phyloP scores from a whole-genome alignment of 139 green algal genomes.

The Yamagishiella unicocca region DNA sequence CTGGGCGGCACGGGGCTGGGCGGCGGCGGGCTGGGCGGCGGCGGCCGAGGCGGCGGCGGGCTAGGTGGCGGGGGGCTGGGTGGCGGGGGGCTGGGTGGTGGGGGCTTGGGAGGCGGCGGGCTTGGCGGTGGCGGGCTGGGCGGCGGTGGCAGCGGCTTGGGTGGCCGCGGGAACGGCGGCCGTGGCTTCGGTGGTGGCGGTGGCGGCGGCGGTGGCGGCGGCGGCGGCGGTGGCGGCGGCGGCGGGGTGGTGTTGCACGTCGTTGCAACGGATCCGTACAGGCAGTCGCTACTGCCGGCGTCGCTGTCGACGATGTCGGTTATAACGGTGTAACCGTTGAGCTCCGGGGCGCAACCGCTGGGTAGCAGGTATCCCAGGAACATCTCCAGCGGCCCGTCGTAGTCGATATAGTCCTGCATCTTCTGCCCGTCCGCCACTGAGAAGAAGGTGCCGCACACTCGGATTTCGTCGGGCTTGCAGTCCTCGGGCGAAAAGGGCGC shows the following conservation, averaged over 20 bases:
- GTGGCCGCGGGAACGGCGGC: too few relatives aligned
- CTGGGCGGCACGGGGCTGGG: too few relatives aligned
- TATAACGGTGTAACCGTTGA: background rate
- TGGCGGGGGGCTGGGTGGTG: too few relatives aligned
- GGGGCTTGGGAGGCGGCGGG: too few relatives aligned
- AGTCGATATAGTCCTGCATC: background rate
- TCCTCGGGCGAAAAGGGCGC: background rate
- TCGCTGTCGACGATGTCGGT: background rate
- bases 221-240: too few relatives aligned
- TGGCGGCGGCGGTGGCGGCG: background rate
- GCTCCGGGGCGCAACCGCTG: background rate
- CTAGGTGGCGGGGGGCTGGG: too few relatives aligned
- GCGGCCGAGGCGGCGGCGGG: too few relatives aligned
- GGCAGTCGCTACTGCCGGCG: background rate
- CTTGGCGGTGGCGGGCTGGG: too few relatives aligned
- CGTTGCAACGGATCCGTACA: background rate
- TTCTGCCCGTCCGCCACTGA: background rate
- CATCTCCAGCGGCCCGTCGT: too few relatives aligned
- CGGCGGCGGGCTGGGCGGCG: too few relatives aligned
- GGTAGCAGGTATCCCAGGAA: background rate
- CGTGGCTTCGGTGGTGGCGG: too few relatives aligned
- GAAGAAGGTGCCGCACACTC: background rate
- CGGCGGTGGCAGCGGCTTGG: too few relatives aligned
- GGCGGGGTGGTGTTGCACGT: background rate
- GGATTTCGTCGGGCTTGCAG: background rate